These are phyloP conservation scores for Pulveroboletus sp. DNA, from an alignment of 1,284 basidiomycete genomes.

Conservation along the genomic window DNA sequence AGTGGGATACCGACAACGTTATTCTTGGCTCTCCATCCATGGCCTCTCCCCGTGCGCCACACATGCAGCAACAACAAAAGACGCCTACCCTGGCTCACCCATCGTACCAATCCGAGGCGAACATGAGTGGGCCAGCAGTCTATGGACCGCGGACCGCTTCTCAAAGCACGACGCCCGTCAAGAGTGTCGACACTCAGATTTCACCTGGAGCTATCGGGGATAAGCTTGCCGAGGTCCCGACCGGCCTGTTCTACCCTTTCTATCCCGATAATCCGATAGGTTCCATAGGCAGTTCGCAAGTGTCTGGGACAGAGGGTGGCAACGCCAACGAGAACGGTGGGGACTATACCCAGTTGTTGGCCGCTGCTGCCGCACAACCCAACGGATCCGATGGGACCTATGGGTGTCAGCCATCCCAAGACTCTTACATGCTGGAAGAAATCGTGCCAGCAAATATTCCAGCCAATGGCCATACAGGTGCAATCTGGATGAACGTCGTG, in stretches of 20 bases:
- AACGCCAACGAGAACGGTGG: conserved; percentile 25
- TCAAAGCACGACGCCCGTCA: conserved; percentile 36
- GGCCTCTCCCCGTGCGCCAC: conserved; percentile 31
- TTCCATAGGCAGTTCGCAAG: conserved; percentile 14
- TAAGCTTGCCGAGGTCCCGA: conserved; percentile 62
- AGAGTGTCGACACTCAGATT: conserved; percentile 27
- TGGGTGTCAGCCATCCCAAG: conserved; percentile 54
- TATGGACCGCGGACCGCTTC: conserved; percentile 42
- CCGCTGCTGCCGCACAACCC: conserved; percentile 53
- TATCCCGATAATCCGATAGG: conserved; percentile 55
- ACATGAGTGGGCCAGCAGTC: conserved; percentile 19
- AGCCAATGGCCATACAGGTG: conserved; percentile 34
- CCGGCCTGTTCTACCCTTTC: conserved; percentile 72
- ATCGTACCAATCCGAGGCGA: conserved; percentile 25
- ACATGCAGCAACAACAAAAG: conserved; percentile 39
- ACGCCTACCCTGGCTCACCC: conserved; percentile 46
- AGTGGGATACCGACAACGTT: conserved; percentile 61
- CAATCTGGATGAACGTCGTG: conserved; percentile 45
- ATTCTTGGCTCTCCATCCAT: conserved; percentile 35
- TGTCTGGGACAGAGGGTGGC: conserved; percentile 25
- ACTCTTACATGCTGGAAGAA: conserved; percentile 68
- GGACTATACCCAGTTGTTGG: conserved; percentile 57
- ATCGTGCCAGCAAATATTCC: conserved; percentile 43
- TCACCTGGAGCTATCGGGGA: conserved; percentile 34
- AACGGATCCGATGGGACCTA: conserved; percentile 43